Percentiles rank a stretch among this genome's conserved stretches.
Evolutionary conservation across 192 early-diverging fungal genomes (phyloP).

Genomic region (Rhizophagus sp.): DNA sequence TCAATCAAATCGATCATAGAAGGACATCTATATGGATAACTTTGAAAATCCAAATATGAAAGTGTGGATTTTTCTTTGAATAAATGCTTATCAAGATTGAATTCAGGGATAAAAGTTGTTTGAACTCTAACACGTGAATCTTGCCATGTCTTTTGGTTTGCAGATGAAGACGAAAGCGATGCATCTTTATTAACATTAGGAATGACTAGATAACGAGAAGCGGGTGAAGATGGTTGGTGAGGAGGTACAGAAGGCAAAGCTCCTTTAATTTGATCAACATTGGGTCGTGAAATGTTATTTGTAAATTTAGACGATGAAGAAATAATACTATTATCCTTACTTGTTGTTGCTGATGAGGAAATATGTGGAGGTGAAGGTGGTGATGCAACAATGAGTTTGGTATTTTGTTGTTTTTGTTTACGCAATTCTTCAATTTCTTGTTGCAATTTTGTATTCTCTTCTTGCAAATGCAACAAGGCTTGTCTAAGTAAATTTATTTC

Average conservation of each 20-base stretch:
- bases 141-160: constrained; percentile 11
- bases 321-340: neutral
- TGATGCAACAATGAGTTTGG: neutral
- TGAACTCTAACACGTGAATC: constrained; percentile 28
- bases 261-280: neutral
- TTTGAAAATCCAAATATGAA: neutral
- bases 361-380: constrained; percentile 23
- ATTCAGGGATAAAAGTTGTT: constrained; percentile 31
- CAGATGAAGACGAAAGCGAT: constrained; percentile 5
- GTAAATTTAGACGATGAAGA: neutral
- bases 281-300: neutral
- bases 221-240: constrained; percentile 16
- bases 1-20: neutral
- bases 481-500: constrained; percentile 32
- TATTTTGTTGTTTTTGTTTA: neutral
- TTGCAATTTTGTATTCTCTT: constrained; percentile 29
- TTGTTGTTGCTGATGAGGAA: neutral
- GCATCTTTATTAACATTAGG: constrained; percentile 29
- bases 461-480: constrained; percentile 24
- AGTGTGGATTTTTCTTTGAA: constrained; percentile 12
- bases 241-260: neutral
- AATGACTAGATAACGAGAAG: constrained; percentile 20
- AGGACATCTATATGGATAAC: neutral
- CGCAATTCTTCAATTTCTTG: constrained; percentile 30
- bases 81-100: constrained; percentile 27